A percentile compares a stretch with the other conserved stretches of the same genome.
phyloP scores from a whole-genome alignment of 108 stramenopile species.

The Skeletonema costatum region DNA sequence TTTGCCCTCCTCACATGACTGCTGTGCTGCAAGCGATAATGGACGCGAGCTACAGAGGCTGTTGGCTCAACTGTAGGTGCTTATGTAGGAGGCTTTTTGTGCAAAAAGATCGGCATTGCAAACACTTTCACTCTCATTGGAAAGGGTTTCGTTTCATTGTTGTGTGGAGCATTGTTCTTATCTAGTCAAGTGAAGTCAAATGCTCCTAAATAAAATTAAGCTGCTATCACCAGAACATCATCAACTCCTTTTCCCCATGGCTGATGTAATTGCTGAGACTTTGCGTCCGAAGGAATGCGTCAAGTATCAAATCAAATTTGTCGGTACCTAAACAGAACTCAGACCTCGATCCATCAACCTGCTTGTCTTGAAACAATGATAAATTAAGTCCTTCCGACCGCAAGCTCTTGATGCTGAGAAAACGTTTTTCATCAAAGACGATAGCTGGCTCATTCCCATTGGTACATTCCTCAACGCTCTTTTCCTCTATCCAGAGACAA shows the following conservation, averaged over 20 bases:
- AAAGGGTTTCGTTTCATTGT: slow-evolving; percentile 34
- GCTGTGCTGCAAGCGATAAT: slow-evolving; percentile 39
- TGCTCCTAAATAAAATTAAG: not conserved
- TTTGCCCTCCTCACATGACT: slow-evolving; percentile 32
- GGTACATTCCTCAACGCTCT: not conserved
- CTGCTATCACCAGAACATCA: slow-evolving; percentile 55
- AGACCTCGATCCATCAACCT: not conserved
- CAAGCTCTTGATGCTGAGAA: slow-evolving; percentile 68
- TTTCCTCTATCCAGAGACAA: slow-evolving; percentile 84
- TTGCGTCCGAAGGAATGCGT: slow-evolving; percentile 84
- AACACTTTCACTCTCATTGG: slow-evolving; percentile 28
- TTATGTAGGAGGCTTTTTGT: slow-evolving; percentile 35
- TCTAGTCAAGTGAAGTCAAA: not conserved
- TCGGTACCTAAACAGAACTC: slow-evolving; percentile 59
- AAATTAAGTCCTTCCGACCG: slow-evolving; percentile 42
- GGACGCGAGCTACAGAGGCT: slow-evolving; percentile 39
- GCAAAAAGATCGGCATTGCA: slow-evolving; percentile 18
- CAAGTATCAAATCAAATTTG: slow-evolving; percentile 75
- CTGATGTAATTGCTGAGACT: slow-evolving; percentile 76
- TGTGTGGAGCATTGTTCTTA: slow-evolving; percentile 24
- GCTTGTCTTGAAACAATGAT: slow-evolving; percentile 39
- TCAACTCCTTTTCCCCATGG: slow-evolving; percentile 56
- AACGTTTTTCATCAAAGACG: slow-evolving; percentile 86
- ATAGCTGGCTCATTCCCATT: slow-evolving; percentile 57
- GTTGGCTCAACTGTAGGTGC: slow-evolving; percentile 36